Conservation (phyloP, 169 alveolate species). For the Cryptosporidium parvum region DNA sequence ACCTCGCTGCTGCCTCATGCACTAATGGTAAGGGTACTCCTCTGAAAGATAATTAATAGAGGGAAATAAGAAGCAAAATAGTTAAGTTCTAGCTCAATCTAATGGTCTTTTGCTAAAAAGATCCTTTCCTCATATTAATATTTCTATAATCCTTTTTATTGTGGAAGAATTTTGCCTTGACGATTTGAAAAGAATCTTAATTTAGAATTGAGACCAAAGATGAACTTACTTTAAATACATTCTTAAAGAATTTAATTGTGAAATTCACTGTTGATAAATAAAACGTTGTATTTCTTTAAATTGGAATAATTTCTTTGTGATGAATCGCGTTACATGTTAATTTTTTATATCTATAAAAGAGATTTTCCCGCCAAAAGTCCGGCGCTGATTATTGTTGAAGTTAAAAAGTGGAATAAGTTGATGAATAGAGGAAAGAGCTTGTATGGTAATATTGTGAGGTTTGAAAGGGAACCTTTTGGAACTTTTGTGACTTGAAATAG, state of each 20-base stretch:
- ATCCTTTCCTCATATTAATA: not conserved
- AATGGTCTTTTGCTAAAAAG: not conserved
- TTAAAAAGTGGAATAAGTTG: not conserved
- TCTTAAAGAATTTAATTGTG: not conserved
- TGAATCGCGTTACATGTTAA: not conserved
- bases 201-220: not conserved
- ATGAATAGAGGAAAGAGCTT: not conserved
- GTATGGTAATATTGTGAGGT: not conserved
- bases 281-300: not conserved
- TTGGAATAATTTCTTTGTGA: not conserved
- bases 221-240: conserved; percentile 28
- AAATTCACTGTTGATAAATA: not conserved
- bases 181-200: not conserved
- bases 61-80: not conserved
- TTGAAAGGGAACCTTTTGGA: not conserved
- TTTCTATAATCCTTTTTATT: not conserved
- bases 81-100: not conserved
- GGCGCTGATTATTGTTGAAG: not conserved
- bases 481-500: not conserved
- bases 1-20: conserved; percentile 62
- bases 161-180: not conserved
- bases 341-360: conserved; percentile 11
- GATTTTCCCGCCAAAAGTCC: conserved; percentile 32
- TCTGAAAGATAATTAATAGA: not conserved
- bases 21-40: conserved; percentile 51